Evolutionary conservation across 2,329 filamentous ascomycete species (phyloP).

Genomic region (Didymellaceae sp.): DNA sequence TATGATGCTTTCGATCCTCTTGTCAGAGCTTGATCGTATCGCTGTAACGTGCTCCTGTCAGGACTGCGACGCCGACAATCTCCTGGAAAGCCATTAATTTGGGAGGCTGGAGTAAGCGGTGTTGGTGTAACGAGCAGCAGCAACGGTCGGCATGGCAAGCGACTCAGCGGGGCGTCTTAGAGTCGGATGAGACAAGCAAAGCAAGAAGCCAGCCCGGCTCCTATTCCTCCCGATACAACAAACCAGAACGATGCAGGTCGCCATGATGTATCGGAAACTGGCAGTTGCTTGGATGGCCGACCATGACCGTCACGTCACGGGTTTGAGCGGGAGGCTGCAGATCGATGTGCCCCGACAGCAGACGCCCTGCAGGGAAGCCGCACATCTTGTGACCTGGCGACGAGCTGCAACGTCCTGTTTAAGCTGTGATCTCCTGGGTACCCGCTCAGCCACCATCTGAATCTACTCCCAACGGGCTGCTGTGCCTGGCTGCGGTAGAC

Average conservation of each 20-base stretch:
- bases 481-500: conserved; percentile 39
- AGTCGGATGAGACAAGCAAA: conserved; percentile 42
- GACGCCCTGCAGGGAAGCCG: conserved; percentile 40
- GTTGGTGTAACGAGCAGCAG: conserved; percentile 38
- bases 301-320: conserved; percentile 43
- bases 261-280: conserved; percentile 39
- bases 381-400: conserved; percentile 41
- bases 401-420: conserved; percentile 30
- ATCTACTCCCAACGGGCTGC: conserved; percentile 45
- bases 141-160: conserved; percentile 24
- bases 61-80: conserved; percentile 34
- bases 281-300: conserved; percentile 37
- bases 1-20: conserved; percentile 8
- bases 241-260: conserved; percentile 43
- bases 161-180: conserved; percentile 14
- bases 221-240: conserved; percentile 38
- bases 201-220: conserved; percentile 29
- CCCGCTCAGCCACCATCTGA: conserved; percentile 46
- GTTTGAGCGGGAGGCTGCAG: conserved; percentile 48
- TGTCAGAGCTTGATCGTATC: conserved; percentile 35
- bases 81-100: conserved; percentile 29
- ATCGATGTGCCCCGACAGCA: conserved; percentile 37
- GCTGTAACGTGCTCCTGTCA: conserved; percentile 27
- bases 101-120: conserved; percentile 33
- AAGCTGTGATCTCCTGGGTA: conserved; percentile 34